A percentile compares a stretch with the other conserved stretches of the same genome.
These are phyloP conservation scores for Fusarium sp. DNA, from an alignment of 2,329 filamentous ascomycete species.

Conservation along the genomic window DNA sequence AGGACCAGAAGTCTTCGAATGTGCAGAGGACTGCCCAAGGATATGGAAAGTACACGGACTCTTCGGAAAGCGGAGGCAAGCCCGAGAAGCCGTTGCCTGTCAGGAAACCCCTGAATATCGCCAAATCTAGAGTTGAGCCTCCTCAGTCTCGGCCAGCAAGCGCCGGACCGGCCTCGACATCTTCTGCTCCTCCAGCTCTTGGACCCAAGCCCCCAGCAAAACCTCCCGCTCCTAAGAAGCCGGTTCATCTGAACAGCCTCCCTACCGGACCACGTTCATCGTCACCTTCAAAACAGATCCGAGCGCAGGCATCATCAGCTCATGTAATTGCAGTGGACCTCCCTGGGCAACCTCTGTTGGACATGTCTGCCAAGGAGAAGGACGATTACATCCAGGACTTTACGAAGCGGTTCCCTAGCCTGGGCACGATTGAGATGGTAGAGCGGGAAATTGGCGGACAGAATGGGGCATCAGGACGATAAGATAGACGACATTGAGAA, in stretches of 20 bases:
- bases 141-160: slow-evolving; percentile 35
- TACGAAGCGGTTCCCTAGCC: slow-evolving; percentile 85
- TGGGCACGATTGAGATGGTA: slow-evolving; percentile 89
- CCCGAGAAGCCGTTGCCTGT: slow-evolving; percentile 56
- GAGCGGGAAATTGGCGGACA: slow-evolving; percentile 67
- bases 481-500: slow-evolving; percentile 16
- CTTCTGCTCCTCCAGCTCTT: slow-evolving; percentile 39
- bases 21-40: slow-evolving; percentile 82
- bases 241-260: slow-evolving; percentile 68
- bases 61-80: slow-evolving; percentile 50
- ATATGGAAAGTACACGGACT: slow-evolving; percentile 86
- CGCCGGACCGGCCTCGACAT: slow-evolving; percentile 17
- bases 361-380: slow-evolving; percentile 67
- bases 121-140: slow-evolving; percentile 45
- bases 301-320: slow-evolving; percentile 44
- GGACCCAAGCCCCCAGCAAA: slow-evolving; percentile 48
- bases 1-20: slow-evolving; percentile 71
- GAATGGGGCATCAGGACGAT: slow-evolving; percentile 45
- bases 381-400: slow-evolving; percentile 78
- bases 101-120: slow-evolving; percentile 60
- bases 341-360: slow-evolving; percentile 60
- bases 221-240: slow-evolving; percentile 70
- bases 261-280: slow-evolving; percentile 55
- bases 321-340: slow-evolving; percentile 58
- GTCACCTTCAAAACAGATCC: slow-evolving; percentile 58